These are phyloP conservation scores for Tricholoma sp. DNA, from an alignment of 768 basidiomycete species.

Conservation along the genomic window DNA sequence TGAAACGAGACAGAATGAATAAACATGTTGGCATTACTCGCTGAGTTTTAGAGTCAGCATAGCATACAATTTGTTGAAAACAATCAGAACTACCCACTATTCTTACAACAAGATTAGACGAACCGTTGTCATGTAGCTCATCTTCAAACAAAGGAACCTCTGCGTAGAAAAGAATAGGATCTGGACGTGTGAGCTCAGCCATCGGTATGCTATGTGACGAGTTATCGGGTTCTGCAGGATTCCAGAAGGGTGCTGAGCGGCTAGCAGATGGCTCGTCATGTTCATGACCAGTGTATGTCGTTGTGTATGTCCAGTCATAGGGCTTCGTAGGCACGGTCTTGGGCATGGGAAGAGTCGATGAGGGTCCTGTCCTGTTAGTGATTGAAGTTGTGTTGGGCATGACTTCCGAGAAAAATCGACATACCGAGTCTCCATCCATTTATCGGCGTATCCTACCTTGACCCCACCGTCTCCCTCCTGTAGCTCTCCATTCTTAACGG, in stretches of 20 bases:
- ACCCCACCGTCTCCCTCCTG: slow-evolving; percentile 84
- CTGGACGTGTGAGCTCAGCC: slow-evolving; percentile 77
- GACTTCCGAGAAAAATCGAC: slow-evolving; percentile 13
- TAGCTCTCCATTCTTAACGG: slow-evolving; percentile 73
- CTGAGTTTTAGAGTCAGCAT: slow-evolving; percentile 33
- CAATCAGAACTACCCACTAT: slow-evolving; percentile 59
- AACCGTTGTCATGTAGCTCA: slow-evolving; percentile 95
- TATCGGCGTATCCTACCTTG: slow-evolving; percentile 91
- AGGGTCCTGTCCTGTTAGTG: slow-evolving; percentile 54
- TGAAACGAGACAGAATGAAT: slow-evolving; percentile 86
- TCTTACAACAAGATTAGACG: slow-evolving; percentile 76
- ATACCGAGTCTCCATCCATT: slow-evolving; percentile 88
- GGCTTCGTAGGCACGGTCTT: slow-evolving; percentile 73
- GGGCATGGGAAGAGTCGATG: slow-evolving; percentile 61
- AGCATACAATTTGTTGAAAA: background rate
- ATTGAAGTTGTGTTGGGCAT: background rate
- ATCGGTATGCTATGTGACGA: slow-evolving; percentile 69
- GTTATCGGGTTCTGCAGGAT: slow-evolving; percentile 51
- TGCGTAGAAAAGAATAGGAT: slow-evolving; percentile 97
- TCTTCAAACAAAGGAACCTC: slow-evolving; percentile 94
- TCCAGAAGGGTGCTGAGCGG: slow-evolving; percentile 34
- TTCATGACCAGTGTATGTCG: slow-evolving; percentile 70
- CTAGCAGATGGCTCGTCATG: slow-evolving; percentile 13
- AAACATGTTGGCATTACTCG: slow-evolving; percentile 96
- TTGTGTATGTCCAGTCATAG: slow-evolving; percentile 99